Conservation (phyloP, 768 basidiomycete species). For the Suillus spraguei region DNA sequence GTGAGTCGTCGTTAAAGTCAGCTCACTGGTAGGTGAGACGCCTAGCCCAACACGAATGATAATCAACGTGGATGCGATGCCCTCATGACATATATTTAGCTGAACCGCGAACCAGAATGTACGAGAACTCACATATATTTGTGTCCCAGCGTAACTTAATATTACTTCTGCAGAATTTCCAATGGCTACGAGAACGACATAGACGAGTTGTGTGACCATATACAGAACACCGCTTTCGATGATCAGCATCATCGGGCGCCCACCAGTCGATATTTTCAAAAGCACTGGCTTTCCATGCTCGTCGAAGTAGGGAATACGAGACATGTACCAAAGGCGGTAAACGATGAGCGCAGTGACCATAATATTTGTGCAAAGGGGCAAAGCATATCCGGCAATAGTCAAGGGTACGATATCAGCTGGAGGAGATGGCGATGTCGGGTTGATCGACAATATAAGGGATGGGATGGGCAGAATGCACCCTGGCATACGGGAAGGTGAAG, state of each 20-base stretch:
- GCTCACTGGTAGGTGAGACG: neutral
- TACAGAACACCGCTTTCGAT: constrained; percentile 35
- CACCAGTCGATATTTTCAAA: constrained; percentile 8
- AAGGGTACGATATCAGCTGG: constrained; percentile 32
- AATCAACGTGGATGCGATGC: constrained; percentile 21
- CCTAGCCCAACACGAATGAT: constrained; percentile 24
- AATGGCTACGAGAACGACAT: constrained; percentile 33
- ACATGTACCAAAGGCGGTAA: constrained; percentile 31
- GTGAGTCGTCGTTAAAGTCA: neutral
- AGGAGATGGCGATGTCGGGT: constrained; percentile 13
- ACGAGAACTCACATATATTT: constrained; percentile 30
- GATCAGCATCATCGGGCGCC: constrained; percentile 26
- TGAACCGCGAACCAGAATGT: neutral
- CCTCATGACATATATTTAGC: constrained; percentile 10
- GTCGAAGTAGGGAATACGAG: constrained; percentile 8
- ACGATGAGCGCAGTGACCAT: constrained; percentile 38
- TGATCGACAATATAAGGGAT: neutral
- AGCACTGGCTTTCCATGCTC: constrained; percentile 3
- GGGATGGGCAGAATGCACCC: neutral
- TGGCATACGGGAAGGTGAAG: neutral
- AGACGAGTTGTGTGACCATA: constrained; percentile 31
- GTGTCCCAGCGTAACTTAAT: constrained; percentile 26
- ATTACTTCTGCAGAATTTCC: constrained; percentile 31
- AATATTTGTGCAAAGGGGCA: constrained; percentile 38
- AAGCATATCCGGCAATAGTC: constrained; percentile 30